phyloP scores from a whole-genome alignment of 192 early-diverging fungal genomes.

The Backusella tarrabulga region DNA sequence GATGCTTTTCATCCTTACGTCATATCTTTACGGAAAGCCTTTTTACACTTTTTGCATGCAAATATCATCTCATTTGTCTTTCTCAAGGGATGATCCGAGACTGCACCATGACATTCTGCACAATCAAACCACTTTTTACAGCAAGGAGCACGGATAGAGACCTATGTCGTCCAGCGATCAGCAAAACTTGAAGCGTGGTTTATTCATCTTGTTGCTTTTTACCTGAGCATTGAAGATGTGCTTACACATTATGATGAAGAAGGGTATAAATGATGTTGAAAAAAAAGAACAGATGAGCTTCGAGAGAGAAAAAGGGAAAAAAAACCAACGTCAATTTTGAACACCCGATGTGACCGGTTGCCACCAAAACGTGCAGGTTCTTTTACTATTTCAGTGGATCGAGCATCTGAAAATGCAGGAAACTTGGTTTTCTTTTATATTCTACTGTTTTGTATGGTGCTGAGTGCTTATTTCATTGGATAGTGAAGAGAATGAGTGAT shows the following conservation, averaged over 20 bases:
- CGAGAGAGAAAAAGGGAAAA: not conserved
- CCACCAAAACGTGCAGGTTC: not conserved
- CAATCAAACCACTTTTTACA: conserved; percentile 98
- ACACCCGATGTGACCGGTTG: not conserved
- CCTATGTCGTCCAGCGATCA: conserved; percentile 43
- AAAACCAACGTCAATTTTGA: not conserved
- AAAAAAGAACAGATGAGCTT: not conserved
- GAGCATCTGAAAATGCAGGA: not conserved
- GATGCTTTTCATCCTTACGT: conserved; percentile 6
- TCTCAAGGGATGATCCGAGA: conserved; percentile 68
- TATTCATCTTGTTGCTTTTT: conserved; percentile 11
- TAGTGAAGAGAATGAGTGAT: too few relatives aligned
- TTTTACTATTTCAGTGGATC: not conserved
- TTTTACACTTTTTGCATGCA: conserved; percentile 97
- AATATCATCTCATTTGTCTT: conserved; percentile 92
- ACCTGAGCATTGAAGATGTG: conserved; percentile 98
- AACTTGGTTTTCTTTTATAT: too few relatives aligned
- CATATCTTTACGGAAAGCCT: conserved; percentile 25
- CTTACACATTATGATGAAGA: conserved; percentile 76
- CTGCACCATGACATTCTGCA: conserved; percentile 89
- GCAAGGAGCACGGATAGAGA: conserved; percentile 88
- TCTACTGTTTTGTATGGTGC: too few relatives aligned
- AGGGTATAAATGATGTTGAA: conserved; percentile 1
- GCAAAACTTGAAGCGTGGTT: not conserved
- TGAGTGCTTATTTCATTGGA: too few relatives aligned